Conservation (phyloP, 192 early-diverging fungal genomes). For the Polychytrium aggregatum region DNA sequence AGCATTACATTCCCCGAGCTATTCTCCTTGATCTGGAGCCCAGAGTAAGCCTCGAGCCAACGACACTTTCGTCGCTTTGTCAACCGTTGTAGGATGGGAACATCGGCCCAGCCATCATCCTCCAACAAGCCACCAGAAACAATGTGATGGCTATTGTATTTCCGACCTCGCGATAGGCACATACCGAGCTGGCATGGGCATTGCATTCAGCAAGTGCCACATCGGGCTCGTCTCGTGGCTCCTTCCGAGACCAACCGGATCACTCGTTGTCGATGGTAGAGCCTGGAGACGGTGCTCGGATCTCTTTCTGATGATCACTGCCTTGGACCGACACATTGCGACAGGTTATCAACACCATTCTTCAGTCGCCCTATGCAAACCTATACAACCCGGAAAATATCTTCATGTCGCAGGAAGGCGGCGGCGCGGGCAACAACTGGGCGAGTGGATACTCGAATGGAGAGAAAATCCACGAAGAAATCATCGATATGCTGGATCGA, state of each 20-base stretch:
- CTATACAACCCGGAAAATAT: constrained; percentile 98
- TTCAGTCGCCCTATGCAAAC: constrained; percentile 74
- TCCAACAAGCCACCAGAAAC: no score
- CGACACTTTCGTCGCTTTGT: no score
- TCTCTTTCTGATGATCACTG: no score
- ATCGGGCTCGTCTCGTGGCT: background rate
- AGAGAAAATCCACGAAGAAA: constrained; percentile 79
- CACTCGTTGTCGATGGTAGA: no score
- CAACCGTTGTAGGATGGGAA: no score
- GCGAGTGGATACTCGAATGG: constrained; percentile 79
- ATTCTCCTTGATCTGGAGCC: constrained; percentile 90
- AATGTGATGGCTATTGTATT: no score
- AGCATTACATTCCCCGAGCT: constrained; percentile 93
- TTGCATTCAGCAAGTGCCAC: background rate
- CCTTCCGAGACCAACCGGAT: no score
- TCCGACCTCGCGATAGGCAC: no score
- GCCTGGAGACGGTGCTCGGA: no score
- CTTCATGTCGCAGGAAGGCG: constrained; percentile 80
- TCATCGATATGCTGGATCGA: constrained; percentile 92
- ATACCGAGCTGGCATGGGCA: background rate
- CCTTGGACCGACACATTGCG: background rate
- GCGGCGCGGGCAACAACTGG: constrained; percentile 98
- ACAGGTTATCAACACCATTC: constrained; percentile 84
- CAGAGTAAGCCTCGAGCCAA: constrained; percentile 52
- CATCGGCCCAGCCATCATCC: no score